These are phyloP conservation scores for Eudorina sp. DNA, from an alignment of 139 green algal genomes.

Conservation along the genomic window DNA sequence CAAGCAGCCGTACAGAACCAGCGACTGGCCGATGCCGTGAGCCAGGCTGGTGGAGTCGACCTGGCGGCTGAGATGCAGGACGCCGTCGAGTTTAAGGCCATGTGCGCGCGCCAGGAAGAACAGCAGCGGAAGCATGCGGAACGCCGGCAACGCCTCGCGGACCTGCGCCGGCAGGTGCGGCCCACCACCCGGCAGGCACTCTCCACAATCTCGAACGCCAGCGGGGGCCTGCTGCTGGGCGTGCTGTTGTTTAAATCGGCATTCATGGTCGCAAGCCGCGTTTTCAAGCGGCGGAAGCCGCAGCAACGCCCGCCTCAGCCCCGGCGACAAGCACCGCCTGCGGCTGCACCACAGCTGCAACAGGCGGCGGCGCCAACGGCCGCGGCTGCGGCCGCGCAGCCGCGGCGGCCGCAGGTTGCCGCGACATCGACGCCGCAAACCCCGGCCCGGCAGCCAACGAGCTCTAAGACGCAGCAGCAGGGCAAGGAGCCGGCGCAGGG, in stretches of 20 bases:
- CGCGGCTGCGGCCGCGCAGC: not conserved
- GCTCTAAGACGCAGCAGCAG: not conserved
- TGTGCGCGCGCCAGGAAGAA: not conserved
- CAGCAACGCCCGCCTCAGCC: slow-evolving; percentile 11
- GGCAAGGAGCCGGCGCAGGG: not conserved
- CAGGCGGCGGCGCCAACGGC: not conserved
- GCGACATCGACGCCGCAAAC: not conserved
- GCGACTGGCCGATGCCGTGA: not conserved
- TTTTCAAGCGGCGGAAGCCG: slow-evolving; percentile 34
- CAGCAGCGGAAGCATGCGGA: not conserved
- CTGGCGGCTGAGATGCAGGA: slow-evolving; percentile 7
- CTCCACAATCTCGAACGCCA: slow-evolving; percentile 17
- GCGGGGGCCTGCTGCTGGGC: slow-evolving; percentile 25
- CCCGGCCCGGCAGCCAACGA: not conserved
- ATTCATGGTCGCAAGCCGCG: not conserved
- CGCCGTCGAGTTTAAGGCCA: not conserved
- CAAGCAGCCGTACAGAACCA: not conserved
- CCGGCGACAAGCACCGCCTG: not conserved
- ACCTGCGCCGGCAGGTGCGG: slow-evolving; percentile 30
- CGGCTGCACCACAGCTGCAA: not conserved
- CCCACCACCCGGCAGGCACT: not conserved
- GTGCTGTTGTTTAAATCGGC: slow-evolving; percentile 30
- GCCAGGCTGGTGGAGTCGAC: not conserved
- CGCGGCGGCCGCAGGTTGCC: not conserved
- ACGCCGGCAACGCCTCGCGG: not conserved